phyloP scores from a whole-genome alignment of 192 early-diverging fungal species.

The Dispira simplex region DNA sequence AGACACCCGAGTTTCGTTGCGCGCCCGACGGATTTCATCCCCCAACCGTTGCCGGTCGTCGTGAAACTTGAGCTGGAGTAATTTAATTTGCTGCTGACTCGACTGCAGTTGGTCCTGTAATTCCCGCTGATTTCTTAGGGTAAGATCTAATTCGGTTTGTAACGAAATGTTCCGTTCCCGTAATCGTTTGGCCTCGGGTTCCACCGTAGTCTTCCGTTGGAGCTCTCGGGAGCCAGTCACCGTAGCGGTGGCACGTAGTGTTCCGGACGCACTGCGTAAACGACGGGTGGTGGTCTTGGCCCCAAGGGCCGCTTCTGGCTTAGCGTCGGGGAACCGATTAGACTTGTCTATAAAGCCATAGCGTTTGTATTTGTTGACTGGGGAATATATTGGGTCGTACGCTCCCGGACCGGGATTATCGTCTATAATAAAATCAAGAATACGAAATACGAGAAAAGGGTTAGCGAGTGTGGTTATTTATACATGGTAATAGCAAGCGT shows the following conservation, averaged over 20 bases:
- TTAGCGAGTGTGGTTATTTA: too few relatives aligned
- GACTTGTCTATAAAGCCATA: conserved; percentile 4
- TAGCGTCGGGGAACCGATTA: not conserved
- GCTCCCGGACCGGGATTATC: conserved; percentile 7
- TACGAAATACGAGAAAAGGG: too few relatives aligned
- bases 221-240: not conserved
- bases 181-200: not conserved
- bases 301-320: not conserved
- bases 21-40: not conserved
- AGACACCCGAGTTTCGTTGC: not conserved
- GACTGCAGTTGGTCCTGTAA: not conserved
- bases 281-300: not conserved
- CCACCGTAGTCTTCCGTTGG: not conserved
- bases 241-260: not conserved
- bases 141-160: not conserved
- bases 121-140: not conserved
- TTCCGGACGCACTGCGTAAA: too few relatives aligned
- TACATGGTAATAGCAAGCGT: too few relatives aligned
- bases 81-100: not conserved
- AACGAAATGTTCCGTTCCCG: not conserved
- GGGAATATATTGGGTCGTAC: conserved; percentile 6
- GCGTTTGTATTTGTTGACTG: not conserved
- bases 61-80: not conserved
- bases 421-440: not conserved
- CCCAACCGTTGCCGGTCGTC: not conserved